phyloP scores from a whole-genome alignment of 73 alveolate species.

The Diophrys sp. region DNA sequence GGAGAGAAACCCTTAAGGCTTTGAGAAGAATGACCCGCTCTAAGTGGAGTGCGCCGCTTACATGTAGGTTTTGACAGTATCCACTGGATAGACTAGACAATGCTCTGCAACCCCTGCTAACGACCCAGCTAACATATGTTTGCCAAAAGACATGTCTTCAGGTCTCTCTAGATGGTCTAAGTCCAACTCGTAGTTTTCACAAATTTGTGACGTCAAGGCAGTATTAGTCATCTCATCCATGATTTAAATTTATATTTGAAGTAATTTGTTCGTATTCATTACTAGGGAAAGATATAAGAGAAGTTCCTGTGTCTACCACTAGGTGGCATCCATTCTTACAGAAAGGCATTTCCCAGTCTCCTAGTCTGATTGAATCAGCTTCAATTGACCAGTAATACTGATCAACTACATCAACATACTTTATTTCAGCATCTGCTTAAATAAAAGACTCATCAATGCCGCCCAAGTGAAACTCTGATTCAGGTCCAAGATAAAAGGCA shows the following conservation, averaged over 20 bases:
- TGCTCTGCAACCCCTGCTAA: conserved; percentile 86
- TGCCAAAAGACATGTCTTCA: background rate
- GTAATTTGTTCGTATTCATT: background rate
- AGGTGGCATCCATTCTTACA: conserved; percentile 57
- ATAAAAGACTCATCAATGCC: conserved; percentile 48
- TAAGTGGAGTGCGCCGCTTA: conserved; percentile 7
- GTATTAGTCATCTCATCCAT: background rate
- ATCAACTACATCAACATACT: conserved; percentile 65
- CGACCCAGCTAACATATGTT: conserved; percentile 38
- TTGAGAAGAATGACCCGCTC: background rate
- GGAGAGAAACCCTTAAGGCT: conserved; percentile 24
- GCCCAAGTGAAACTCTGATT: conserved; percentile 72
- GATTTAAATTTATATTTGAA: background rate
- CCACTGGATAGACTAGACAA: conserved; percentile 74
- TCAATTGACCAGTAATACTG: conserved; percentile 78
- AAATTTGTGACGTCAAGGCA: background rate
- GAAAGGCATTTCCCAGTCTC: conserved; percentile 45
- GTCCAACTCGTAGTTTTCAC: background rate
- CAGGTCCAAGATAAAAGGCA: conserved; percentile 59
- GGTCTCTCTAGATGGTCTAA: background rate
- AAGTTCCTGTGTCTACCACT: conserved; percentile 83
- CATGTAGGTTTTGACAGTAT: conserved; percentile 69
- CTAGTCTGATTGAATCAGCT: conserved; percentile 62
- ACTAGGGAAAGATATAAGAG: conserved; percentile 74
- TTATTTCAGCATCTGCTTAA: conserved; percentile 54